Evolutionary conservation across 1,284 basidiomycete species (phyloP).

Genomic region (Stygiomarasmius scandens): DNA sequence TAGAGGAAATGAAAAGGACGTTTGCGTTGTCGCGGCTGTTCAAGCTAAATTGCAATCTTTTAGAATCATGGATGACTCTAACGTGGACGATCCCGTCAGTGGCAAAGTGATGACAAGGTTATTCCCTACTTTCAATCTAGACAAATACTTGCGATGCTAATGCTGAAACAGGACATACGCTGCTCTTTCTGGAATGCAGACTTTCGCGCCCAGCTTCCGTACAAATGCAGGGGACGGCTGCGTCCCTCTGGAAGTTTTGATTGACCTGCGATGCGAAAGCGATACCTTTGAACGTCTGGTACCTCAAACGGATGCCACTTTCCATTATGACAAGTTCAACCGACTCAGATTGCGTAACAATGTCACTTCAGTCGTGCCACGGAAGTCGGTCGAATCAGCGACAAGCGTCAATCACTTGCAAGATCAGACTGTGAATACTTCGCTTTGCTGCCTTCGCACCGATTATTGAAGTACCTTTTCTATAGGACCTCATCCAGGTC

Average conservation of each 20-base stretch:
- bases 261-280: constrained; percentile 84
- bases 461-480: constrained; percentile 1
- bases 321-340: constrained; percentile 96
- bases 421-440: constrained; percentile 69
- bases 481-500: constrained; percentile 79
- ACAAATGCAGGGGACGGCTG: constrained; percentile 45
- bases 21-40: constrained; percentile 81
- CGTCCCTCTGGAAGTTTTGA: constrained; percentile 88
- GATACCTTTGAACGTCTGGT: constrained; percentile 88
- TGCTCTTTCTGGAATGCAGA: constrained; percentile 80
- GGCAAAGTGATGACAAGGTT: constrained; percentile 87
- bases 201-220: constrained; percentile 74
- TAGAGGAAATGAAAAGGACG: constrained; percentile 58
- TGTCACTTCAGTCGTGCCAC: constrained; percentile 49
- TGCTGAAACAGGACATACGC: constrained; percentile 64
- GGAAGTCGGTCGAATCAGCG: constrained; percentile 31
- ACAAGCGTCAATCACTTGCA: constrained; percentile 62
- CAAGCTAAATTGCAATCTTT: constrained; percentile 84
- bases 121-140: constrained; percentile 16
- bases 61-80: constrained; percentile 79
- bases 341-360: constrained; percentile 82
- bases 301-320: constrained; percentile 83
- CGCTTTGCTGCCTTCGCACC: constrained; percentile 2
- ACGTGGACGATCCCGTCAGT: constrained; percentile 83
- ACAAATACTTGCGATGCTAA: background rate